Evolutionary conservation across 2,329 filamentous ascomycete genomes (phyloP).

Genomic region (Fusarium denticulatum): DNA sequence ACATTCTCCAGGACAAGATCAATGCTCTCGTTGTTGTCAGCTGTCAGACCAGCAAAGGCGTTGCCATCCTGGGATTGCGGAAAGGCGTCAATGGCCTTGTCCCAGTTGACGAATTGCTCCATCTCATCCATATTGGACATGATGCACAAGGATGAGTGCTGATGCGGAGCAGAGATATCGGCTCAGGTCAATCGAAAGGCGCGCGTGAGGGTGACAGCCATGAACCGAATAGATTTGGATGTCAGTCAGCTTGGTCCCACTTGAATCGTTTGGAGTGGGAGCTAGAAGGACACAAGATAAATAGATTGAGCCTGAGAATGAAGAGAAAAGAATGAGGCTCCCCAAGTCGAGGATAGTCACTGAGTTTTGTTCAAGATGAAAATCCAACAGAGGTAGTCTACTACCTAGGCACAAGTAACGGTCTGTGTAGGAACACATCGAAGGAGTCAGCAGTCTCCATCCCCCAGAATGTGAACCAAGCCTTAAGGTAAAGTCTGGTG

Average conservation of each 20-base stretch:
- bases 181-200: conserved; percentile 38
- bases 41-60: conserved; percentile 49
- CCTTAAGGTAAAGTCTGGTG: conserved; percentile 12
- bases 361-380: conserved; percentile 43
- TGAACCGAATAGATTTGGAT: conserved; percentile 7
- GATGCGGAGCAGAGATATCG: conserved; percentile 27
- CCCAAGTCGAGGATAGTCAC: conserved; percentile 18
- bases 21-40: conserved; percentile 53
- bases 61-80: conserved; percentile 47
- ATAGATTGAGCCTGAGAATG: conserved; percentile 12
- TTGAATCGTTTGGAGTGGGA: conserved; percentile 15
- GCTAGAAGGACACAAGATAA: conserved; percentile 4
- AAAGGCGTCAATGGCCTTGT: conserved; percentile 56
- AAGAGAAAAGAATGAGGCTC: conserved; percentile 15
- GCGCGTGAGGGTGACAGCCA: conserved; percentile 30
- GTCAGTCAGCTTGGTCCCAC: conserved; percentile 20
- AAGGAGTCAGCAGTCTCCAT: conserved; percentile 29
- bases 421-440: conserved; percentile 18
- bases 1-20: conserved; percentile 65
- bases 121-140: conserved; percentile 60
- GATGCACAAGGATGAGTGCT: conserved; percentile 24
- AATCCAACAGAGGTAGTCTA: neutral
- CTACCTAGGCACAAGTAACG: conserved; percentile 8
- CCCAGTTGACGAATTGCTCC: conserved; percentile 74
- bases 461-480: conserved; percentile 15